phyloP scores from a whole-genome alignment of 2,329 filamentous ascomycete species.

The Septoria petroselini region DNA sequence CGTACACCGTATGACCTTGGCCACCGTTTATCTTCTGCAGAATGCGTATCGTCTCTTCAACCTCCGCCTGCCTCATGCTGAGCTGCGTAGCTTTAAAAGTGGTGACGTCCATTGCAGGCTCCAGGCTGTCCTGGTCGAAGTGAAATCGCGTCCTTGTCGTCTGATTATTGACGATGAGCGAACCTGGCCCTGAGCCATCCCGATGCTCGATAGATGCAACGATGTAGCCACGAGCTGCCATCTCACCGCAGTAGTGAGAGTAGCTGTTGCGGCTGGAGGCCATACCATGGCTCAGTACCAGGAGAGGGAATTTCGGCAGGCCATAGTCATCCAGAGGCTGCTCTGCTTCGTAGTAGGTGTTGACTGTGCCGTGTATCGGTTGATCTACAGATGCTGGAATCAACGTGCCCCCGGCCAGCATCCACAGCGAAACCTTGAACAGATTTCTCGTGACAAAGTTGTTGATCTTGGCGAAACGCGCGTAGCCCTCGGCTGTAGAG shows the following conservation, averaged over 20 bases:
- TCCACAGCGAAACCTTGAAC: slow-evolving; percentile 44
- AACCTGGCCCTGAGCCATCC: slow-evolving; percentile 48
- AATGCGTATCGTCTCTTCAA: slow-evolving; percentile 46
- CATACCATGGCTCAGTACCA: slow-evolving; percentile 50
- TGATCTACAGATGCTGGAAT: slow-evolving; percentile 47
- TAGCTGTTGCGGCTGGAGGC: slow-evolving; percentile 47
- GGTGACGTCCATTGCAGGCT: slow-evolving; percentile 29
- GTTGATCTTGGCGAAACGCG: slow-evolving; percentile 42
- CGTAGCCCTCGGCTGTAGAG: slow-evolving; percentile 46
- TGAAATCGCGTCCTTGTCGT: slow-evolving; percentile 40
- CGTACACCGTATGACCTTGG: slow-evolving; percentile 36
- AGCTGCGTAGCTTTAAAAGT: slow-evolving; percentile 45
- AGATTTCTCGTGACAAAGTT: slow-evolving; percentile 39
- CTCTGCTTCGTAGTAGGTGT: slow-evolving; percentile 30
- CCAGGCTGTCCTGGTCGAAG: slow-evolving; percentile 38
- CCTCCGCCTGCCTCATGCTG: slow-evolving; percentile 46
- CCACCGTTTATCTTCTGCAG: slow-evolving; percentile 43
- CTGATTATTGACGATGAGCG: slow-evolving; percentile 40
- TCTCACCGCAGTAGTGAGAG: slow-evolving; percentile 46
- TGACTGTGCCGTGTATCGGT: slow-evolving; percentile 39
- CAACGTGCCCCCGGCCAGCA: slow-evolving; percentile 41
- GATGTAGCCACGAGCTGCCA: slow-evolving; percentile 47
- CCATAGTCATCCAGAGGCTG: slow-evolving; percentile 34
- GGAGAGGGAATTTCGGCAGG: slow-evolving; percentile 40
- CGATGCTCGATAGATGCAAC: slow-evolving; percentile 49